Percentiles rank a stretch among this genome's conserved stretches.
Conservation (phyloP, 176 grass and related monocot species). For the Cymbopogon citratus region DNA sequence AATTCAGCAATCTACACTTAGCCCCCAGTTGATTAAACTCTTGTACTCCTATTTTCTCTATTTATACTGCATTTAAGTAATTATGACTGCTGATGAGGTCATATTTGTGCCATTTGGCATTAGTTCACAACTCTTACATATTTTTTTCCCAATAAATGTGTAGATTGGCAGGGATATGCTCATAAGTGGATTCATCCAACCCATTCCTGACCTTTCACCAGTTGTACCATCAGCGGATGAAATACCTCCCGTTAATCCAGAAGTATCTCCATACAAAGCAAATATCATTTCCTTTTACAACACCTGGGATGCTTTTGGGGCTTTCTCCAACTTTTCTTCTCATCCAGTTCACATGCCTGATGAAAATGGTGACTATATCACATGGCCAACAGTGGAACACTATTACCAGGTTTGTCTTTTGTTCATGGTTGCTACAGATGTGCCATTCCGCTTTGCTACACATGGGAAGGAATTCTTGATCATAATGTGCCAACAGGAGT, state of each 20-base stretch:
- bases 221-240: conserved; percentile 69
- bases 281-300: conserved; percentile 93
- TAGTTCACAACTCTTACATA: too few relatives aligned
- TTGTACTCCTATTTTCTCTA: too few relatives aligned
- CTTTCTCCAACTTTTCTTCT: conserved; percentile 94
- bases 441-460: background rate
- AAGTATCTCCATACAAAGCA: conserved; percentile 74
- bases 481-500: too few relatives aligned
- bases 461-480: too few relatives aligned
- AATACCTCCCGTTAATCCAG: conserved; percentile 56
- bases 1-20: too few relatives aligned
- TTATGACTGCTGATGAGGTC: too few relatives aligned
- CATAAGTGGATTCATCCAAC: conserved; percentile 81
- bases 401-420: conserved; percentile 79
- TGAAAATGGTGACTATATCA: conserved; percentile 47
- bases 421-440: background rate
- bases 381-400: conserved; percentile 82
- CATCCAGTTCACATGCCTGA: conserved; percentile 60
- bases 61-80: too few relatives aligned
- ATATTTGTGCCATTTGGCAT: too few relatives aligned
- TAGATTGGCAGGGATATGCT: conserved; percentile 90
- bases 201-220: conserved; percentile 84
- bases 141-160: background rate
- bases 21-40: too few relatives aligned
- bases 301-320: conserved; percentile 86